Base-by-base conservation (phyloP, 306 rosid genomes). In the Erythrophleum fordii region DNA sequence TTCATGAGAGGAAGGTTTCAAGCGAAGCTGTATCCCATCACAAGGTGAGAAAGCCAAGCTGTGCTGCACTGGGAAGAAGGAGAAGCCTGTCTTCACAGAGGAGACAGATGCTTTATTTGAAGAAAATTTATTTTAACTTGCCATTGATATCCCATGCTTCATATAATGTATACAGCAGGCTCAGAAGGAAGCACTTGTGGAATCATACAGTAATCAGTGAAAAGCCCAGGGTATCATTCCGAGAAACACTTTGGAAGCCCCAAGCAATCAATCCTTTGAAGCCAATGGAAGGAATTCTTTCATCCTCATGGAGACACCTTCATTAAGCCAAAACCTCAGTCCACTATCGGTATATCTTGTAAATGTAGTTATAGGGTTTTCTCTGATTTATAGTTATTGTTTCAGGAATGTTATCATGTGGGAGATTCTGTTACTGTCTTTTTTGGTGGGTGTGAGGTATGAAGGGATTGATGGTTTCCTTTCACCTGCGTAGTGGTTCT, bases 21-120 rank as follows among this genome's bases (percentile, higher is more conserved):
- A 45, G 26, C 9, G 29, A 22, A 65, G 80, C 65, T 26, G 69
- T 11, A 29, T 41, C 78, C 37, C 45, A 14, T 62, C 31, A 56
- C 71, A 81, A 85, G 93, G 91, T 88, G 72, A 86, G 88, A 80
- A 69, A 69, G 59, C 58, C 31, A 53, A 72, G 81, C 66, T 72
- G 70, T 72, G 70, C 67, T n/a, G 60, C 26, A 29, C 23, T 22
- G 12, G 52, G 25, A 67, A 69, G 14, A 48, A 34, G 62, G 41
- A 22, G 23, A 79, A 29, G 12, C 42, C 39, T 73, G 45, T 44
- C 76, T 80, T 73, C 9, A 11, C 73, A 41, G 60, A 72, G 56
- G n/a, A n/a, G n/a, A 58, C 39, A 48, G 68, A 48, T 17, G 74
- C 17, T 49, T 81, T 65, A 26, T 62, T 70, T 48, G 66, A 73